Evolutionary conservation across 2,329 filamentous ascomycete species (phyloP), one percentile per base, ranked within the genome.

Genomic region (Aspergillus sp.): DNA sequence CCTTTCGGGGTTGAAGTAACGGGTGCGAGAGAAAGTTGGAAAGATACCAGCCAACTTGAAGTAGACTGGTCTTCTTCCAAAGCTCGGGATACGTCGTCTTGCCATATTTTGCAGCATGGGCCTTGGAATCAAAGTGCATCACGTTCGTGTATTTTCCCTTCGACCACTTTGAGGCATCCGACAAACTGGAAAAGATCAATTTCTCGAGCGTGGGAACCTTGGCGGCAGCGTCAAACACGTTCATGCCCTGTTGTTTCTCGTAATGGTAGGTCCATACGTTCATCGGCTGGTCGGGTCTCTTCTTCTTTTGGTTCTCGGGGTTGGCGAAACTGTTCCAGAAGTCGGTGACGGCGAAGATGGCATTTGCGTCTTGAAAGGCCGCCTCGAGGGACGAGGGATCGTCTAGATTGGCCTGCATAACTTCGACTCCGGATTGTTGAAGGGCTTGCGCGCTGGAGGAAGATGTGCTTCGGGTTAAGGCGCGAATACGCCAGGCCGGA

Each of bases 71-170:
- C 59, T 70, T 73, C 45, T 56, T 61, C 31, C 66, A 69, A 36
- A 77, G 58, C 10, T 58, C 55, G 0, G 67, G 68, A 60, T 72
- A 67, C n/a, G 55, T 51, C 18, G 67, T 57, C 51, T 60, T 64
- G 36, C 71, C 63, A 51, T 78, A 78, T 2, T 69, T 63, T 2
- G 65, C 69, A 5, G 68, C 72, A 0, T 66, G 65, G 5, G 75
- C 78, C 61, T 81, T 81, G 12, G 70, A 66, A 46, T 80, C 76
- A 57, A 78, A 80, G 62, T 81, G 77, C 52, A 75, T 75, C 0
- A 79, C 74, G 14, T 70, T 65, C 2, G 57, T 73, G 56, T 80
- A 80, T 60, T 78, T 78, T 0, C 79, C 79, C 10, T 65, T 65
- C n/a, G 73, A 77, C 68, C 70, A 73, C 58, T 74, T 76, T 7